Percentiles rank a stretch among this genome's conserved stretches.
Conservation (phyloP, 1,284 basidiomycete genomes). For the Athelia sp. region DNA sequence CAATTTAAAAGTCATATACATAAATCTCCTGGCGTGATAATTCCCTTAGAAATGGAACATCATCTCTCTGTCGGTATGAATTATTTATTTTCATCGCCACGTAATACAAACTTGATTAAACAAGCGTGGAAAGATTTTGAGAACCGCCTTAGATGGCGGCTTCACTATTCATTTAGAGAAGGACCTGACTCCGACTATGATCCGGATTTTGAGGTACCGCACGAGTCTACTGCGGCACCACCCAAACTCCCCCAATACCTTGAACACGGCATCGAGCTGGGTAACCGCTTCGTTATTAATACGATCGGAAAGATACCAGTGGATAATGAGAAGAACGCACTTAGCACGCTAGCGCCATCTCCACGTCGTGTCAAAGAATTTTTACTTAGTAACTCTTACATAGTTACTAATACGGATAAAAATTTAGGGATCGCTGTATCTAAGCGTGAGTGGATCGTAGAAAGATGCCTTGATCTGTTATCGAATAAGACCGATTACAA, state of each 20-base stretch:
- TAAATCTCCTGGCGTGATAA: slow-evolving; percentile 1
- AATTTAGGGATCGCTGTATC: slow-evolving; percentile 20
- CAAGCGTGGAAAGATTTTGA: slow-evolving; percentile 16
- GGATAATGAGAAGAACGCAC: slow-evolving; percentile 6
- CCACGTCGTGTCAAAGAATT: slow-evolving; percentile 9
- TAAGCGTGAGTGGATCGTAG: slow-evolving; percentile 17
- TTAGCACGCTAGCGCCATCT: slow-evolving; percentile 7
- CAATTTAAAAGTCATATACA: slow-evolving; percentile 9
- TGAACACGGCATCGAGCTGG: slow-evolving; percentile 12
- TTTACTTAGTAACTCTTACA: slow-evolving; percentile 12
- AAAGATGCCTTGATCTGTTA: slow-evolving; percentile 13
- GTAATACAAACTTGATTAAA: slow-evolving; percentile 7
- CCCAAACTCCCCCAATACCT: slow-evolving; percentile 10
- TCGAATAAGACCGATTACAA: slow-evolving; percentile 4
- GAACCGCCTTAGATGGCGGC: slow-evolving; percentile 5
- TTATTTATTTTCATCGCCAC: slow-evolving; percentile 13
- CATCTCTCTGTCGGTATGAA: slow-evolving; percentile 15
- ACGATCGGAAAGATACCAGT: slow-evolving; percentile 14
- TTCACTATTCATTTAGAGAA: slow-evolving; percentile 8
- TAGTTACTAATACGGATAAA: slow-evolving; percentile 21
- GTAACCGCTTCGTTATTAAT: slow-evolving; percentile 10
- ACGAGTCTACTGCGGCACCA: background rate
- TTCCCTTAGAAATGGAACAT: slow-evolving; percentile 13
- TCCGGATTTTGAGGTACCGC: slow-evolving; percentile 16
- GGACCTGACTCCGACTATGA: slow-evolving; percentile 12